Conservation (phyloP, 1,284 basidiomycete species). For the Leccinum holopus region DNA sequence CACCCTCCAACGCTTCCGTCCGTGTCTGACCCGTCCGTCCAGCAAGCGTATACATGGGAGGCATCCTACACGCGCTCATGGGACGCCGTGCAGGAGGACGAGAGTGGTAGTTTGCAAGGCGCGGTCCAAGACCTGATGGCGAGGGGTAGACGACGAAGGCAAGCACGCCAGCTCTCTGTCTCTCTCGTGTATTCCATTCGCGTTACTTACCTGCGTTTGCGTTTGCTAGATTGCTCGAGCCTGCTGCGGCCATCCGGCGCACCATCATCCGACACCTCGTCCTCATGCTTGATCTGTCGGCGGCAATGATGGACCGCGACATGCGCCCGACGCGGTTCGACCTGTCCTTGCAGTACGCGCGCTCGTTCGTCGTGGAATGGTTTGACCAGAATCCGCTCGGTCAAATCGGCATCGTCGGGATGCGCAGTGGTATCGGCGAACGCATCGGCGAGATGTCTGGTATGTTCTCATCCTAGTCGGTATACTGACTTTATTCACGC, state of each 20-base stretch:
- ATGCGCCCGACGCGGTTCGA: slow-evolving; percentile 94
- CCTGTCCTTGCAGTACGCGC: slow-evolving; percentile 83
- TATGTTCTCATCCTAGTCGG: slow-evolving; percentile 35
- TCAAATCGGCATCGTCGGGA: slow-evolving; percentile 93
- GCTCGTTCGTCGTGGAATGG: slow-evolving; percentile 94
- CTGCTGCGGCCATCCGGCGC: slow-evolving; percentile 84
- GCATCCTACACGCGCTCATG: slow-evolving; percentile 92
- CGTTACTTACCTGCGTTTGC: slow-evolving; percentile 7
- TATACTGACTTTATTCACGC: slow-evolving; percentile 1
- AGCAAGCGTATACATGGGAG: slow-evolving; percentile 94
- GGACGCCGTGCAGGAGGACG: slow-evolving; percentile 97
- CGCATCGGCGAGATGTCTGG: slow-evolving; percentile 88
- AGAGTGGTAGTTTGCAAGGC: slow-evolving; percentile 84
- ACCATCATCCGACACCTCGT: slow-evolving; percentile 97
- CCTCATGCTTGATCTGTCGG: slow-evolving; percentile 86
- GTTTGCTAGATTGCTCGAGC: slow-evolving; percentile 62
- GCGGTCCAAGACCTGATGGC: slow-evolving; percentile 90
- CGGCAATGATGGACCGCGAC: slow-evolving; percentile 93
- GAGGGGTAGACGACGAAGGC: slow-evolving; percentile 82
- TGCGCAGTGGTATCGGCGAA: slow-evolving; percentile 87
- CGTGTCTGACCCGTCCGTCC: slow-evolving; percentile 10
- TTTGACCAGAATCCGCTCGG: slow-evolving; percentile 99
- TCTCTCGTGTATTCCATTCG: slow-evolving; percentile 2
- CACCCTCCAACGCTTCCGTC: neutral
- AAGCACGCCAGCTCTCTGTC: slow-evolving; percentile 19